These are phyloP conservation scores for Termitomyces sp. DNA, from an alignment of 768 basidiomycete species.

Conservation along the genomic window DNA sequence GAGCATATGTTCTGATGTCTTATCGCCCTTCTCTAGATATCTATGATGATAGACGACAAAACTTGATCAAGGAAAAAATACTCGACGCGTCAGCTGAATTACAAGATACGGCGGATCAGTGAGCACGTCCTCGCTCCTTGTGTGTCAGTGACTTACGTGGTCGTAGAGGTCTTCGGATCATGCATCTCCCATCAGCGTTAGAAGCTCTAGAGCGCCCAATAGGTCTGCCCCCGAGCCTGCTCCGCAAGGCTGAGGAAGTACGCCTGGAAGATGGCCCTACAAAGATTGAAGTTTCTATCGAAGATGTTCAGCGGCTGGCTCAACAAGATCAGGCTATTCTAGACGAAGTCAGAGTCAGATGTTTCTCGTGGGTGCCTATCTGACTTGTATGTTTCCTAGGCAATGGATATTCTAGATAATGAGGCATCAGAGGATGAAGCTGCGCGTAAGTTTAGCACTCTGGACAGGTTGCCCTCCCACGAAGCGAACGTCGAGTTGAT, in stretches of 20 bases:
- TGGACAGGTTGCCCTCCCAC: slow-evolving; percentile 62
- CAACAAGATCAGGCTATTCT: slow-evolving; percentile 55
- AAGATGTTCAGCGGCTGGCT: slow-evolving; percentile 65
- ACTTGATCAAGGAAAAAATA: slow-evolving; percentile 65
- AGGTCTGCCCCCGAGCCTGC: slow-evolving; percentile 82
- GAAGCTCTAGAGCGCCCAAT: slow-evolving; percentile 85
- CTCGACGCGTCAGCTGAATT: slow-evolving; percentile 53
- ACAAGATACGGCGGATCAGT: slow-evolving; percentile 59
- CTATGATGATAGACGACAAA: slow-evolving; percentile 77
- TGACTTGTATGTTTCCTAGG: slow-evolving; percentile 34
- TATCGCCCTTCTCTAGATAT: slow-evolving; percentile 46
- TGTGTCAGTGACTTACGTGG: background rate
- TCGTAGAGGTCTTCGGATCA: slow-evolving; percentile 53
- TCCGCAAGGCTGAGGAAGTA: slow-evolving; percentile 83
- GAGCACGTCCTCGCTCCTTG: slow-evolving; percentile 16
- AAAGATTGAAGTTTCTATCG: slow-evolving; percentile 64
- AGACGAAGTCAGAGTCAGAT: slow-evolving; percentile 54
- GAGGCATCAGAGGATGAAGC: slow-evolving; percentile 85
- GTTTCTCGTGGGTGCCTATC: background rate
- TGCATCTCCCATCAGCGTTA: slow-evolving; percentile 80
- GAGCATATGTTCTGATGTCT: background rate
- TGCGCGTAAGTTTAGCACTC: slow-evolving; percentile 41
- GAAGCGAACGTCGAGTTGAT: slow-evolving; percentile 74
- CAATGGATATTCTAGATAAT: slow-evolving; percentile 84
- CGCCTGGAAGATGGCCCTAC: slow-evolving; percentile 70